Base-by-base conservation (phyloP, 2,329 filamentous ascomycete species). In the Plenodomus tracheiphilus region DNA sequence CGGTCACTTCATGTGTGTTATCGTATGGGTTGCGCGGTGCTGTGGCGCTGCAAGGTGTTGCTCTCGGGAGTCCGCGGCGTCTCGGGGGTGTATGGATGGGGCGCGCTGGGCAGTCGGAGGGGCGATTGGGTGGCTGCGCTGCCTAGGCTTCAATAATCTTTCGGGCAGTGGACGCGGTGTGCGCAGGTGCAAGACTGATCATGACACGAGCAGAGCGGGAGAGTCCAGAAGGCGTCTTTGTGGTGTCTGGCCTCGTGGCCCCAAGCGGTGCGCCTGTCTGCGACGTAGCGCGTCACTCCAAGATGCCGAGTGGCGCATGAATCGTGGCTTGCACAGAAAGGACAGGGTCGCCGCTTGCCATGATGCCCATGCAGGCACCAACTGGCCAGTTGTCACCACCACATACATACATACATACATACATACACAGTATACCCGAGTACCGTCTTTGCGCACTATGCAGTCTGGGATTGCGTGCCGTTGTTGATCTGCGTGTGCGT, bases 21-120 rank as follows among this genome's bases (percentile, higher is more conserved):
- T 10, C 10, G 22, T 5, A 6, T 30, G 38, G 37, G 20, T 45
- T 38, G 28, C 28, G 37, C 39, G 43, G 41, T 15, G 43, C 32
- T 41, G 30, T 45, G 39, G 53, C 22, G 41, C 18, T 34, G 22
- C n/a, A n/a, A 25, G 19, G 41, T 6, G 49, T 20, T 53, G 58
- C 39, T 48, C 58, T 59, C 58, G 62, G 62, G 59, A 53, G 63
- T 67, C 59, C 50, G 62, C 59, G 50, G 62, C 48, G 43, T 42
- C 40, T 53, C 49, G 52, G 49, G 44, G 41, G 49, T 47, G 52
- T 38, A 32, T 49, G 48, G 41, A 51, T n/a, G 47, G 37, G 43
- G 39, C 43, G 37, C 40, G 53, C 44, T 41, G 49, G 58, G 49
- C 52, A 48, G 54, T 43, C 54, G 56, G 55, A 39, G 45, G 49